These are phyloP conservation scores for Selenicereus undatus DNA, from an alignment of 148 eudicot species.

Conservation along the genomic window DNA sequence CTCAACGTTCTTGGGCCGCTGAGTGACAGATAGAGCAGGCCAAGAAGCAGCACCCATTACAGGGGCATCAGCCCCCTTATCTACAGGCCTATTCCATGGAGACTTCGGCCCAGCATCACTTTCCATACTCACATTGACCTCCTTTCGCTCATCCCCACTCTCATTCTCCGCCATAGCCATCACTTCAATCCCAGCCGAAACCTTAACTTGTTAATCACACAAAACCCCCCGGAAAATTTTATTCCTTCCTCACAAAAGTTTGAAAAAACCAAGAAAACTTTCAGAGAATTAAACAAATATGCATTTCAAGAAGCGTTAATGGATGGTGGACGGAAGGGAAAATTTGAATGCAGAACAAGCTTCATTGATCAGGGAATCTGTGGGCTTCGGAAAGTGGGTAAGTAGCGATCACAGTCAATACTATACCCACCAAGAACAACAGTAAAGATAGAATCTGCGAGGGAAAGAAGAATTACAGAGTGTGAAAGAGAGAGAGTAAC, in stretches of 20 bases:
- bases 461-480: background rate
- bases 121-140: constrained; percentile 19
- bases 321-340: background rate
- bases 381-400: background rate
- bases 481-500: constrained; percentile 8
- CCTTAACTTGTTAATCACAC: background rate
- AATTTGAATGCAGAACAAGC: background rate
- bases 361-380: constrained; percentile 13
- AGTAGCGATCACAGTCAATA: constrained; percentile 13
- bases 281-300: background rate
- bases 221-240: background rate
- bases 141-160: constrained; percentile 34
- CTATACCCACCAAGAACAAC: constrained; percentile 9
- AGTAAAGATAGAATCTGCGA: constrained; percentile 24
- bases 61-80: constrained; percentile 31
- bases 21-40: constrained; percentile 74
- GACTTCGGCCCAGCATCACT: constrained; percentile 42
- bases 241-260: background rate
- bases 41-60: constrained; percentile 51
- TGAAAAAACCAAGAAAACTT: background rate
- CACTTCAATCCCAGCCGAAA: constrained; percentile 3
- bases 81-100: constrained; percentile 63
- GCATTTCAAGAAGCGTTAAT: background rate
- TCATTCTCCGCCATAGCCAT: constrained; percentile 65
- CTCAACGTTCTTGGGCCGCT: constrained; percentile 37